Conservation (phyloP, 257 asterid genomes). For the Jacaranda copaia region DNA sequence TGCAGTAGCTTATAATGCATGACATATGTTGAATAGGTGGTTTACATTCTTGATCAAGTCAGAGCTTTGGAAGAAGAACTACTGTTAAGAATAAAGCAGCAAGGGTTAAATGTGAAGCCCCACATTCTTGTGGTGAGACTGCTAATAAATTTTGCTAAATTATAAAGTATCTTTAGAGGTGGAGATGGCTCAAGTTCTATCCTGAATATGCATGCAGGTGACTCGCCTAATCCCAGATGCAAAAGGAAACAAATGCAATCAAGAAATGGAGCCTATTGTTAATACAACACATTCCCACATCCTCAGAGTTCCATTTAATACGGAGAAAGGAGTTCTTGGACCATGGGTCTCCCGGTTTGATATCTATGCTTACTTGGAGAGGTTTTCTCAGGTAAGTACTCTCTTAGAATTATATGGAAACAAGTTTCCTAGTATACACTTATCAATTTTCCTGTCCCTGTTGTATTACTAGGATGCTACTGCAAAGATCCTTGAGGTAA, state of each 20-base stretch:
- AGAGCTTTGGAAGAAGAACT: conserved; percentile 83
- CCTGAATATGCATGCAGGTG: conserved; percentile 3
- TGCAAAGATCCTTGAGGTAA: conserved; percentile 64
- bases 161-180: background rate
- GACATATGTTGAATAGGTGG: conserved; percentile 58
- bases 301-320: conserved; percentile 74
- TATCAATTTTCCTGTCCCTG: conserved; percentile 17
- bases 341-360: conserved; percentile 88
- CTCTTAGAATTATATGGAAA: background rate
- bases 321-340: conserved; percentile 68
- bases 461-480: conserved; percentile 63
- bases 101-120: conserved; percentile 76
- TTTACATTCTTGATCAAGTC: conserved; percentile 89
- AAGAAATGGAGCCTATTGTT: conserved; percentile 72
- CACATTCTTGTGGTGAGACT: conserved; percentile 73
- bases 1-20: background rate
- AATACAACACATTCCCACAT: conserved; percentile 73
- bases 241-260: conserved; percentile 77
- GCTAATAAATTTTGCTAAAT: conserved; percentile 21
- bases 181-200: conserved; percentile 30
- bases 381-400: conserved; percentile 57
- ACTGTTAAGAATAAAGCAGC: conserved; percentile 67
- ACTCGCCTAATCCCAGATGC: conserved; percentile 86
- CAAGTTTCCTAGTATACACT: conserved; percentile 13
- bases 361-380: conserved; percentile 78